Conservation (phyloP, 345 rosid genomes). For the Pistacia vera region DNA sequence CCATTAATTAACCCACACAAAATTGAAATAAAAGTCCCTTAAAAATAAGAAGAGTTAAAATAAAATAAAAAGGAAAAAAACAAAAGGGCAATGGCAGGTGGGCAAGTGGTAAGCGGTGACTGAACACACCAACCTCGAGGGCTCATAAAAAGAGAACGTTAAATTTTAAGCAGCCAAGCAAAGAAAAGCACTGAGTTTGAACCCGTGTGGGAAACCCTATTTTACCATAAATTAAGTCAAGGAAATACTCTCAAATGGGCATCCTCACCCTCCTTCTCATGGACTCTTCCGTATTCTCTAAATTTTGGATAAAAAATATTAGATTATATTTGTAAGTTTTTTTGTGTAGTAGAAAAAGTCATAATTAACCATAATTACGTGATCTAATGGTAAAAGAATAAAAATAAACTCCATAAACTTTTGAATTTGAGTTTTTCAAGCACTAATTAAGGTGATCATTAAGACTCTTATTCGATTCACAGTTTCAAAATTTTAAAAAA, state of each 20-base stretch:
- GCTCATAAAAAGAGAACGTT: slow-evolving; percentile 8
- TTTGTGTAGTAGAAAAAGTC: too few species aligned
- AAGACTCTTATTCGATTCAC: too few species aligned
- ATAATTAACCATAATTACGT: too few species aligned
- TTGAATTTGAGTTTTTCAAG: too few species aligned
- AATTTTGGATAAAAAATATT: too few species aligned
- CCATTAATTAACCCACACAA: not conserved
- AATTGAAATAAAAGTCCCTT: too few species aligned
- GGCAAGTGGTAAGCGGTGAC: not conserved
- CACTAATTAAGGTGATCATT: too few species aligned
- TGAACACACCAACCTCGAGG: slow-evolving; percentile 1
- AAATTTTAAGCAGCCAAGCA: not conserved
- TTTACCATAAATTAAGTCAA: not conserved
- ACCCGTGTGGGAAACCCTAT: not conserved
- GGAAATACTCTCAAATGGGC: not conserved
- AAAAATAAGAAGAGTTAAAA: not conserved
- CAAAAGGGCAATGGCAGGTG: not conserved
- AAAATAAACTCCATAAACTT: too few species aligned
- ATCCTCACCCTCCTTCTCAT: not conserved
- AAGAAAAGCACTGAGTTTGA: slow-evolving; percentile 2
- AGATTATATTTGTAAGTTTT: too few species aligned
- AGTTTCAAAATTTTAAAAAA: too few species aligned
- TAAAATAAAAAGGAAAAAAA: not conserved
- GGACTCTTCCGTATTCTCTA: not conserved
- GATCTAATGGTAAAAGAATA: too few species aligned